Base-by-base conservation (phyloP, 345 rosid species). In the Hevea brasiliensis region DNA sequence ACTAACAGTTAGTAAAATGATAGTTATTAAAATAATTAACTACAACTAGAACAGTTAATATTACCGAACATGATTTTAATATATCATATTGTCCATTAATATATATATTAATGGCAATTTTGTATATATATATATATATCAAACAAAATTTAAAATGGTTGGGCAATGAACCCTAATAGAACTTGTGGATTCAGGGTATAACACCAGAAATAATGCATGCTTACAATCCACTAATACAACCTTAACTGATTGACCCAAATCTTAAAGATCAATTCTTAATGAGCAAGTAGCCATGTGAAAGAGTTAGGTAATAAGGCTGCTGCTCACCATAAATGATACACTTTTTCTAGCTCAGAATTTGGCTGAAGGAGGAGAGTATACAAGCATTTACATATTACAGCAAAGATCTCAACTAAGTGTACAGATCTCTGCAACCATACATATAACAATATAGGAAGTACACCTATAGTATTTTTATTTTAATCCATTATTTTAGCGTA, bases 221-320 rank as follows among this genome's bases (percentile, higher is more conserved):
- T 4, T 17, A 7, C 7, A 26, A 2, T 8, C 17, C 26, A 47
- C 26, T 23, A 42, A 53, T 14, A 8, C 12, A 17, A 62, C 15
- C 64, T 18, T 65, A 29, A 55, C 68, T 70, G 67, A 71, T 54
- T 70, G 47, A 48, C 20, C 9, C 29, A 72, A 65, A 72, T 72
- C 76, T 48, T 50, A 20, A 64, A 21, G 53, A 54, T 45, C 17
- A 60, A 40, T 55, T n/a, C 12, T 67, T 23, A 70, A 45, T 20
- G 66, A 17, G 42, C n/a, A 51, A 57, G 61, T 37, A 74, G 70
- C 74, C 81, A 77, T 77, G 84, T 74, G 82, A 72, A 72, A 40
- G 67, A 32, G 40, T 63, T 77, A 23, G 70, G 79, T 68, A 54
- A 7, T 37, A 42, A 27, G 45, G 45, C 63, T 58, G 45, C 63